Base-by-base conservation (phyloP, 129 eudicot species). In the Flaveria sonorensis region DNA sequence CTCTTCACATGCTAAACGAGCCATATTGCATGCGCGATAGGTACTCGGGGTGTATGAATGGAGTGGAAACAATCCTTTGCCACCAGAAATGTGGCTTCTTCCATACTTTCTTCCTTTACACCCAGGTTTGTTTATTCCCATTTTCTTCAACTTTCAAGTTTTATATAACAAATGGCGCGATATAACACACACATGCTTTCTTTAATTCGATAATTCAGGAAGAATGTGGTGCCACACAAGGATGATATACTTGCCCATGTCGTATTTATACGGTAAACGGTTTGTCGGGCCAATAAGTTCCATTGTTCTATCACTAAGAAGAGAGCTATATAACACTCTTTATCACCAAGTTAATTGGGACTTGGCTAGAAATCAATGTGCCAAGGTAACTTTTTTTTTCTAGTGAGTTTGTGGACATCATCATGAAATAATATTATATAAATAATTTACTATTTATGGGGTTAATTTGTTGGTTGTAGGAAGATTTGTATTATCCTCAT, bases 51-150 rank as follows among this genome's bases (percentile, higher is more conserved):
- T 83, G 11, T 90, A 77, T 24, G 92, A 90, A 40, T 90, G 96
- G 96, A 74, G 73, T 4, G 96, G 96, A 10, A 90, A 81, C 81
- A 90, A 87, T 73, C 96, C 96, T 62, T 75, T 90, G 26, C 92
- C 92, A 28, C 96, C 96, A n/a, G 96, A 90, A 74, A 63, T 86
- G 13, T 90, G 96, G 92, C 88, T 90, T 80, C 92, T 90, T 57
- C 96, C 96, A n/a, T 84, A 84, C 51, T 76, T 78, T 77, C 81
- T 90, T 70, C 92, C 92, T 10, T 20, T 90, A 9, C 92, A 90
- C 78, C 96, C 96, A 77, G 96, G 96, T 86, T 57, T 30, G n/a
- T 39, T 57, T 48, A 20, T 8, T 18, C 6, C 14, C 1, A 30
- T 10, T 20, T 50, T 46, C 39, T 43, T 57, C 12, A 6, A 26